Base-by-base conservation (phyloP, 2,329 filamentous ascomycete genomes). In the Berkeleyomyces rouxiae region DNA sequence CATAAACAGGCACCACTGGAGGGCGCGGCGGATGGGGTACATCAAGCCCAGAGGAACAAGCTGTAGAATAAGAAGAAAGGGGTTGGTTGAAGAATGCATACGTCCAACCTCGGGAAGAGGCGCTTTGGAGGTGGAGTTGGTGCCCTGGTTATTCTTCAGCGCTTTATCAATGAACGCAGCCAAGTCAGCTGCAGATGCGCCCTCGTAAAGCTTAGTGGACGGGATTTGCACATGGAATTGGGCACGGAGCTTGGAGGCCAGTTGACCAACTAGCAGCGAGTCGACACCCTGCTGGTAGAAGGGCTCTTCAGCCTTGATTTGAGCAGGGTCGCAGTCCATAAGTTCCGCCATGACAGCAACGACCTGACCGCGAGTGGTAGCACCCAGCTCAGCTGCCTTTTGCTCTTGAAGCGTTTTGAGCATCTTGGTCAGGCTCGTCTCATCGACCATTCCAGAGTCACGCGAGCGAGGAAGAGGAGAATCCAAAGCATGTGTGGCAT, bases 211-310 rank as follows among this genome's bases (percentile, higher is more conserved):
- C 10, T 77, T 68, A 62, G 77, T 76, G 63, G 81, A 78, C 0
- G 79, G 76, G 0, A 82, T 70, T 23, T 76, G 73, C 0, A 79
- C 71, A 23, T 72, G 70, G 64, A 81, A 79, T 59, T 78, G 73
- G 37, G 72, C 73, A n/a, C 80, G 75, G 3, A 82, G 72, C 1
- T 72, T 70, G 0, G 79, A 80, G 5, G 81, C 70, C 0, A 83
- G 73, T 42, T 74, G 74, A 1, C 80, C 80, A 40, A 80, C 80
- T 23, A 73, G 73, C 57, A 83, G 72, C 43, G 78, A 81, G 67
- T 82, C 79, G 16, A 80, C 79, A 4, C 79, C 79, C 13, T 80
- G 72, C 10, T 73, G 72, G 66, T 81, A 81, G 67, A 81, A 81
- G 67, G 80, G 77, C 0, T 76, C 75, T 1, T 73, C 68, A 0